phyloP scores from a whole-genome alignment of 2,329 filamentous ascomycete species.

The Alternaria solani region DNA sequence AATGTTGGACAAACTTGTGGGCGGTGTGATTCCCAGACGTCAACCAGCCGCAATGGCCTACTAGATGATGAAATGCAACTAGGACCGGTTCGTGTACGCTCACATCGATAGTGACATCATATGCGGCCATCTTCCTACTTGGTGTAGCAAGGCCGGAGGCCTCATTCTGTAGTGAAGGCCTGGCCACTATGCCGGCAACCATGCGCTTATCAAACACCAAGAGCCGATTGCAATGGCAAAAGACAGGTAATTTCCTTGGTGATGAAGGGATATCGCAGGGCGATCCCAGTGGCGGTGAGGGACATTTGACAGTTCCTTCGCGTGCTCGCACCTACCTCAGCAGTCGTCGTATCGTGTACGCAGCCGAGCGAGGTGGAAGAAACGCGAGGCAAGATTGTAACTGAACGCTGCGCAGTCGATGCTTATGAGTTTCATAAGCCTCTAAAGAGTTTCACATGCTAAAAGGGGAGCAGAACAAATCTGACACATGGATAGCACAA shows the following conservation, averaged over 20 bases:
- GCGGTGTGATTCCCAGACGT: not conserved
- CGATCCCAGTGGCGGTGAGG: slow-evolving; percentile 17
- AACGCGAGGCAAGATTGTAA: not conserved
- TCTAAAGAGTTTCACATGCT: slow-evolving; percentile 3
- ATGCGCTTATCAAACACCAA: slow-evolving; percentile 8
- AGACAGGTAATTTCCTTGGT: slow-evolving; percentile 16
- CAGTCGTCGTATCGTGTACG: slow-evolving; percentile 10
- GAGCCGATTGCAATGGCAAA: slow-evolving; percentile 5
- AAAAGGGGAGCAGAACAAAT: slow-evolving; percentile 12
- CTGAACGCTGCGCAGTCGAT: not conserved
- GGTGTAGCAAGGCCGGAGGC: not conserved
- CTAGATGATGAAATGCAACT: not conserved
- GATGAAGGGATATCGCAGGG: slow-evolving; percentile 24
- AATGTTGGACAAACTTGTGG: not conserved
- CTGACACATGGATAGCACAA: slow-evolving; percentile 25
- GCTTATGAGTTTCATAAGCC: slow-evolving; percentile 7
- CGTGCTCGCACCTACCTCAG: slow-evolving; percentile 12
- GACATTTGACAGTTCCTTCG: slow-evolving; percentile 21
- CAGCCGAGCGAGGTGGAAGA: not conserved
- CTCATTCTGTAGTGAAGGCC: not conserved
- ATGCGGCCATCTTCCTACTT: not conserved
- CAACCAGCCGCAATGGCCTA: not conserved
- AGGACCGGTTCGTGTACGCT: not conserved
- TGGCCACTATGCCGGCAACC: slow-evolving; percentile 8
- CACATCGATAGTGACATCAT: slow-evolving; percentile 11